phyloP scores from a whole-genome alignment of 148 eudicot genomes.

The Persicaria tinctoria region DNA sequence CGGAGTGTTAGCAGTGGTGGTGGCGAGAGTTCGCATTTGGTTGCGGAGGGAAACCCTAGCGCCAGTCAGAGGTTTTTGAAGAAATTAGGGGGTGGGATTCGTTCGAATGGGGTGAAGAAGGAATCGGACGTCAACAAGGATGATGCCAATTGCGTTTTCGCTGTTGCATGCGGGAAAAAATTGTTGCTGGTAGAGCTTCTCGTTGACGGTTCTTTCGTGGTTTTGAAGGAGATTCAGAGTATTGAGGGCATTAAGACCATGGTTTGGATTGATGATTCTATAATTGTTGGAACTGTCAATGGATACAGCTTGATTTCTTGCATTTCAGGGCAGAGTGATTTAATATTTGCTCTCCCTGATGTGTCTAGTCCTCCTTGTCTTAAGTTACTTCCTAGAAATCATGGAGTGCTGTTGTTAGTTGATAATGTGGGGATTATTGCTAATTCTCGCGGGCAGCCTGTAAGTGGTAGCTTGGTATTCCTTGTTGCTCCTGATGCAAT shows the following conservation, averaged over 20 bases:
- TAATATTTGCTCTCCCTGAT: conserved; percentile 81
- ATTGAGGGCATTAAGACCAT: conserved; percentile 54
- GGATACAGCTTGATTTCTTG: conserved; percentile 82
- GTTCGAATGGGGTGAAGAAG: conserved; percentile 40
- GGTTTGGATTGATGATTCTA: conserved; percentile 77
- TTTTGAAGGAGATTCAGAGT: conserved; percentile 67
- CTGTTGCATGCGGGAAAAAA: conserved; percentile 48
- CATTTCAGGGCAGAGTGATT: conserved; percentile 40
- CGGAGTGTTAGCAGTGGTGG: conserved; percentile 28
- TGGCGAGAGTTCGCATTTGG: conserved; percentile 25
- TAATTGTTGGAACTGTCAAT: conserved; percentile 54
- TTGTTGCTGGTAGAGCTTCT: conserved; percentile 51
- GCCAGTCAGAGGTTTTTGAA: conserved; percentile 40
- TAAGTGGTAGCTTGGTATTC: conserved; percentile 90
- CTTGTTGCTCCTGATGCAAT: conserved; percentile 59
- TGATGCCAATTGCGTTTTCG: conserved; percentile 38
- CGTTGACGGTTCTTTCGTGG: conserved; percentile 32
- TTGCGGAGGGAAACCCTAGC: conserved; percentile 23
- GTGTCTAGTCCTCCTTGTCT: conserved; percentile 40
- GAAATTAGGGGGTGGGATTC: conserved; percentile 45
- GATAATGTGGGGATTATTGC: conserved; percentile 81
- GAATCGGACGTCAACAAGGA: conserved; percentile 30
- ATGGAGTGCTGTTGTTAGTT: conserved; percentile 64
- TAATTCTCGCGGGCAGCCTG: conserved; percentile 74
- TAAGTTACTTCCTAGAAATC: conserved; percentile 56